Evolutionary conservation across 768 basidiomycete genomes (phyloP).

Genomic region (Mycena pura): DNA sequence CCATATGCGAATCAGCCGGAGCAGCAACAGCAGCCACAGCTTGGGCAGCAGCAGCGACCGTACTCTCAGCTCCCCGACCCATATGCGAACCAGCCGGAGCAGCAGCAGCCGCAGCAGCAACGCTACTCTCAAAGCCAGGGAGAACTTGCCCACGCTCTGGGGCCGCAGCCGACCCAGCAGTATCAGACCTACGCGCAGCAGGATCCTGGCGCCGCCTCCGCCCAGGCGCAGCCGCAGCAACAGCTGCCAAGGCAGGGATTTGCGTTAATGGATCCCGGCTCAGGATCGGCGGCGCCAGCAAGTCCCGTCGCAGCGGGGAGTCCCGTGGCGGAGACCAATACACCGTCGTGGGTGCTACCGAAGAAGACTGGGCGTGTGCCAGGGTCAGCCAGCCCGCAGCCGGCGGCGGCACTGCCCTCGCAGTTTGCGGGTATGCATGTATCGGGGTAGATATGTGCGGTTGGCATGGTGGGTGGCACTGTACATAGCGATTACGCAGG

Average conservation of each 20-base stretch:
- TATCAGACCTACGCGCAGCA: slow-evolving; percentile 5
- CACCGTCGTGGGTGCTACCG: slow-evolving; percentile 55
- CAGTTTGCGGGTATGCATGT: slow-evolving; percentile 40
- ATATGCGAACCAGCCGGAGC: slow-evolving; percentile 15
- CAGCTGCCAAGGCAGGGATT: slow-evolving; percentile 6
- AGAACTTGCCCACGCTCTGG: background rate
- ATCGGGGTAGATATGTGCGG: background rate
- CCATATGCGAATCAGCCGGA: background rate
- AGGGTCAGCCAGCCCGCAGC: slow-evolving; percentile 9
- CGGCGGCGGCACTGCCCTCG: slow-evolving; percentile 21
- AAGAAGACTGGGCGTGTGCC: slow-evolving; percentile 38
- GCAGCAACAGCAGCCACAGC: background rate
- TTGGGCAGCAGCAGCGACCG: background rate
- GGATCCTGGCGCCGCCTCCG: slow-evolving; percentile 1
- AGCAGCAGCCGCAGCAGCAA: background rate
- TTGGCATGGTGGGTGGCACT: background rate
- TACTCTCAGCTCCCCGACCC: too few species aligned
- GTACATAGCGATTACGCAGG: too few species aligned
- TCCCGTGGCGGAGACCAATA: slow-evolving; percentile 25
- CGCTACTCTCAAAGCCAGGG: background rate
- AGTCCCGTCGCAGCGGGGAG: slow-evolving; percentile 8
- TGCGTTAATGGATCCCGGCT: slow-evolving; percentile 9
- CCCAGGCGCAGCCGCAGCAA: background rate
- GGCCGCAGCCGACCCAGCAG: background rate
- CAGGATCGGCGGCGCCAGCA: background rate